Conservation (phyloP, 441 rosid genomes). For the Pelargonium fulgidum region DNA sequence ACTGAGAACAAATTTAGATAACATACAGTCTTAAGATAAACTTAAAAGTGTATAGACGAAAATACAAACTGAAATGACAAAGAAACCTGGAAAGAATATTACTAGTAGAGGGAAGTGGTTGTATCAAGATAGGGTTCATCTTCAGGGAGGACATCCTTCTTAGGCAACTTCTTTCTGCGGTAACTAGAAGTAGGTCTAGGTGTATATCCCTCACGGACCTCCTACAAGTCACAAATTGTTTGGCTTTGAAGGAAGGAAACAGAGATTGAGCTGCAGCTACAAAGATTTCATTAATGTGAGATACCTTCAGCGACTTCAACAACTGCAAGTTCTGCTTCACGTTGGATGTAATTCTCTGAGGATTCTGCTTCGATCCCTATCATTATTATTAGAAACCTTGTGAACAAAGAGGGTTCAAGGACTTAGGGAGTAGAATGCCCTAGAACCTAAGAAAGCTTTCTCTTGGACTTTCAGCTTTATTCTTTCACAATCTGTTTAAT, state of each 20-base stretch:
- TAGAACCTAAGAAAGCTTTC: background rate
- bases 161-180: slow-evolving; percentile 57
- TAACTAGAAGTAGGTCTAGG: slow-evolving; percentile 85
- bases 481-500: background rate
- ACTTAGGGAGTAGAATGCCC: background rate
- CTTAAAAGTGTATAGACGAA: slow-evolving; percentile 14
- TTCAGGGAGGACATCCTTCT: slow-evolving; percentile 52
- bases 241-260: background rate
- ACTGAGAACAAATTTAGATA: slow-evolving; percentile 42
- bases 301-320: slow-evolving; percentile 71
- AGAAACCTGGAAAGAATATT: slow-evolving; percentile 34
- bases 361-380: slow-evolving; percentile 53
- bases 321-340: slow-evolving; percentile 82
- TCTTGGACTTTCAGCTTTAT: background rate
- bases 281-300: background rate
- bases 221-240: slow-evolving; percentile 31
- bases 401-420: slow-evolving; percentile 1
- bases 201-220: slow-evolving; percentile 43
- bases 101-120: slow-evolving; percentile 66
- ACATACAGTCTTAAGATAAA: slow-evolving; percentile 19
- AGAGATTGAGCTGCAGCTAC: background rate
- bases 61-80: slow-evolving; percentile 13
- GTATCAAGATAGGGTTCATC: slow-evolving; percentile 66
- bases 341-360: slow-evolving; percentile 83
- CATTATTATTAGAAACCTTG: slow-evolving; percentile 18